Conservation (phyloP, 176 grass and related monocot species). For the Ananas comosus region DNA sequence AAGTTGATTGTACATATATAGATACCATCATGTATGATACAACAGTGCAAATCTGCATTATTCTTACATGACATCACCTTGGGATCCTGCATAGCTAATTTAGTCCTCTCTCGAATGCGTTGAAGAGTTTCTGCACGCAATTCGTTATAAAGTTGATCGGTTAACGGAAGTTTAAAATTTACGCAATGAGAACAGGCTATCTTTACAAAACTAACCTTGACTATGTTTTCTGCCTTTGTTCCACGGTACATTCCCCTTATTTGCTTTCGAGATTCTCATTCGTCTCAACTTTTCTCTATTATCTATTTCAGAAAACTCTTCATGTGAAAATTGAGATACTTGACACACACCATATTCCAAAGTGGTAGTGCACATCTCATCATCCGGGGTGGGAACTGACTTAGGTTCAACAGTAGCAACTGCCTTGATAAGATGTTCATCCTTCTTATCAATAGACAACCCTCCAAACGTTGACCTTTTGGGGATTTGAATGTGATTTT, state of each 20-base stretch:
- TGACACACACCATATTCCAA: constrained; percentile 1
- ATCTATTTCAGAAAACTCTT: constrained; percentile 34
- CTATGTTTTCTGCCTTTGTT: constrained; percentile 92
- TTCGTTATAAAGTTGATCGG: constrained; percentile 2
- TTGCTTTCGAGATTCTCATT: constrained; percentile 68
- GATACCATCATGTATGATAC: neutral
- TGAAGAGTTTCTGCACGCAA: constrained; percentile 65
- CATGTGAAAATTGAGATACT: constrained; percentile 5
- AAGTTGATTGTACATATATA: too few relatives aligned
- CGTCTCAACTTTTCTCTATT: constrained; percentile 69
- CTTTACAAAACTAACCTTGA: constrained; percentile 39
- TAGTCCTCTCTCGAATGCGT: constrained; percentile 74
- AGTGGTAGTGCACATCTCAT: constrained; percentile 5
- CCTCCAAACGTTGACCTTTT: neutral
- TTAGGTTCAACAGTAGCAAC: constrained; percentile 19
- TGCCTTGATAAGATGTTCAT: constrained; percentile 24
- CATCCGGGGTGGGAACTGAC: constrained; percentile 7
- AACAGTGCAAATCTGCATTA: neutral
- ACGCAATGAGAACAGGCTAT: neutral
- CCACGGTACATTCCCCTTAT: constrained; percentile 91
- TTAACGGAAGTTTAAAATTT: neutral
- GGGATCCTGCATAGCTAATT: constrained; percentile 97
- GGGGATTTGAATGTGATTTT: neutral
- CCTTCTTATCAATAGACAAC: neutral
- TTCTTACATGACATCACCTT: constrained; percentile 76